Base-by-base conservation (phyloP, 768 basidiomycete species). In the Hemileccinum rubropunctum region DNA sequence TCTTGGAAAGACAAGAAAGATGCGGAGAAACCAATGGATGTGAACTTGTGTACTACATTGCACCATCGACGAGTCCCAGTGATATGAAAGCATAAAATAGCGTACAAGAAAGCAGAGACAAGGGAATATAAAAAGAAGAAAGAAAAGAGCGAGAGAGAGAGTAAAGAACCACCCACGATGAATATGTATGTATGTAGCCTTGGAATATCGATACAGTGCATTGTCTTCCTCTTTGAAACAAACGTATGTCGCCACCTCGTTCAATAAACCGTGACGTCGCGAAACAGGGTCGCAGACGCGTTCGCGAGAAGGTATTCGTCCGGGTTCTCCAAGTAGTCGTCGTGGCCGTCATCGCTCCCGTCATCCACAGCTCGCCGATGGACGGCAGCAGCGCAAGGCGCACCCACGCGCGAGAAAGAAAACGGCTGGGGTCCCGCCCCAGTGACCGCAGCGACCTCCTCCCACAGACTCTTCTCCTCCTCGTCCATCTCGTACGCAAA, bases 391-490 rank as follows among this genome's bases (percentile, higher is more conserved):
- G 44, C 53, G 35, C 61, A 63, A 0, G 50, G 37, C 5, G 50
- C 42, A 14, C 60, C 57, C 26, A 21, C 45, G 38, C 52, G 60
- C 1, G 58, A 47, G 23, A 67, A 56, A 42, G 53, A 47, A 30
- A 67, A 56, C 44, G 53, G 20, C 8, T 48, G 33, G 4, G 53
- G 51, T 18, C 48, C 55, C 0, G 38, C 42, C 14, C 54, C 58
- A 3, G 63, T 66, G 36, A 50, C 58, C 27, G 57, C 61, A 36
- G 59, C 56, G 21, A 68, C 54, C 42, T 68, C 66, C 17, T 59
- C 58, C 63, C 66, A 69, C 13, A 68, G 44, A 41, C 43, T 52
- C 41, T 52, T 57, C 40, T 68, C 66, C 17, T 67, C 61, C 2
- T 68, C 66, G 27, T 60, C 56, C 28, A 53, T 27, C 15, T 52